phyloP scores from a whole-genome alignment of 1,284 basidiomycete genomes.

The Cryptococcus neoformans region DNA sequence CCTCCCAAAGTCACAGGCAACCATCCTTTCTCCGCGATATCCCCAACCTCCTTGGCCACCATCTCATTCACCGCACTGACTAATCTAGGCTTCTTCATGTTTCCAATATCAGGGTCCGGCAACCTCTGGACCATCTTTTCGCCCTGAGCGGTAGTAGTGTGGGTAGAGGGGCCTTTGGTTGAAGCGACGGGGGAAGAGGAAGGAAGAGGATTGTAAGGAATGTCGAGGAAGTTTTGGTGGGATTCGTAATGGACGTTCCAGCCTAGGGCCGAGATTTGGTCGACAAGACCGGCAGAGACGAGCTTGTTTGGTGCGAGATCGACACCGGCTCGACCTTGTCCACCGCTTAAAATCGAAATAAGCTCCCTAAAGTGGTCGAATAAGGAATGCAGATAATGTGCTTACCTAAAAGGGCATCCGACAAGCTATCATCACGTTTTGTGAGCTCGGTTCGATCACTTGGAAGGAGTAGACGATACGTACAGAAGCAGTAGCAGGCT shows the following conservation, averaged over 20 bases:
- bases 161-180: conserved; percentile 21
- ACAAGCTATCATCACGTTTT: conserved; percentile 55
- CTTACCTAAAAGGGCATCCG: conserved; percentile 69
- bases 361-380: neutral
- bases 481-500: conserved; percentile 68
- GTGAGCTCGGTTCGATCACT: too few relatives aligned
- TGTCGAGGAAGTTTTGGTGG: conserved; percentile 81
- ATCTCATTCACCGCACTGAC: conserved; percentile 80
- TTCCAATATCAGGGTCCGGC: conserved; percentile 68
- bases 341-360: conserved; percentile 35
- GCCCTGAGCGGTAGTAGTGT: neutral
- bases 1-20: conserved; percentile 93
- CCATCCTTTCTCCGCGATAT: conserved; percentile 70
- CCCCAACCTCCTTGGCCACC: conserved; percentile 72
- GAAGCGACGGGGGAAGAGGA: conserved; percentile 4
- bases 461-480: conserved; percentile 33
- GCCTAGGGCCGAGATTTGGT: conserved; percentile 73
- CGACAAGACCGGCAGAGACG: conserved; percentile 74
- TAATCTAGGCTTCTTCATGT: conserved; percentile 79
- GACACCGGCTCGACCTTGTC: conserved; percentile 72
- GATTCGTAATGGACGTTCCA: conserved; percentile 88
- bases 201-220: conserved; percentile 49
- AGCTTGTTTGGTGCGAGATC: conserved; percentile 85
- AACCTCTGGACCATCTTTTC: conserved; percentile 15
- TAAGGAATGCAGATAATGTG: conserved; percentile 9